Conservation (phyloP, 805 yeast species). For the Candida caryicola region DNA sequence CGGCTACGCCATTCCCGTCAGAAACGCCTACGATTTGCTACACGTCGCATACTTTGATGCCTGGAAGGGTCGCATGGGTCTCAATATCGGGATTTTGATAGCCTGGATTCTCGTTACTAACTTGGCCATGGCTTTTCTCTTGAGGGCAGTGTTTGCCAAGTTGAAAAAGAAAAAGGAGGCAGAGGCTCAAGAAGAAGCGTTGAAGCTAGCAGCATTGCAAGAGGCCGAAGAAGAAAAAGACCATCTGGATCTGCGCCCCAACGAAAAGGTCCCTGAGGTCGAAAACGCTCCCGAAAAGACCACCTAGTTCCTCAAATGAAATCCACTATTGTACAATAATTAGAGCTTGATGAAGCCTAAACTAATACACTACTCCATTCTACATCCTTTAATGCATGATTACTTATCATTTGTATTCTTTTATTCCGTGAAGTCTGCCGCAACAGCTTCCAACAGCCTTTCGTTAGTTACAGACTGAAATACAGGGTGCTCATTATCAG, state of each 20-base stretch:
- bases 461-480: no score
- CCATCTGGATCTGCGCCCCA: no score
- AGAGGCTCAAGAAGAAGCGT: conserved; percentile 8
- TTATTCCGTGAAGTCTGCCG: no score
- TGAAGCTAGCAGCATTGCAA: conserved; percentile 3
- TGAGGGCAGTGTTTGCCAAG: conserved; percentile 16
- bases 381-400: no score
- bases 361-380: no score
- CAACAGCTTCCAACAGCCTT: no score
- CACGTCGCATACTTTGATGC: conserved; percentile 31
- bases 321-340: no score
- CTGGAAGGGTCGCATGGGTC: conserved; percentile 35
- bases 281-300: neutral
- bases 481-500: no score
- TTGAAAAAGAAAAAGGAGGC: conserved; percentile 13
- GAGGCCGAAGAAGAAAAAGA: conserved; percentile 7
- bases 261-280: no score
- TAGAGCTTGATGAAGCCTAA: no score
- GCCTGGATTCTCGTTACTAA: conserved; percentile 32
- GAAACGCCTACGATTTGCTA: conserved; percentile 27
- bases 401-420: no score
- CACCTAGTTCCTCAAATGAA: no score
- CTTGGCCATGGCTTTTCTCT: conserved; percentile 22
- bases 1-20: conserved; percentile 29
- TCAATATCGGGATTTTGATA: conserved; percentile 29